These are phyloP conservation scores for Ulota crispa DNA, from an alignment of 225 moss, liverwort and hornwort genomes.

Conservation along the genomic window DNA sequence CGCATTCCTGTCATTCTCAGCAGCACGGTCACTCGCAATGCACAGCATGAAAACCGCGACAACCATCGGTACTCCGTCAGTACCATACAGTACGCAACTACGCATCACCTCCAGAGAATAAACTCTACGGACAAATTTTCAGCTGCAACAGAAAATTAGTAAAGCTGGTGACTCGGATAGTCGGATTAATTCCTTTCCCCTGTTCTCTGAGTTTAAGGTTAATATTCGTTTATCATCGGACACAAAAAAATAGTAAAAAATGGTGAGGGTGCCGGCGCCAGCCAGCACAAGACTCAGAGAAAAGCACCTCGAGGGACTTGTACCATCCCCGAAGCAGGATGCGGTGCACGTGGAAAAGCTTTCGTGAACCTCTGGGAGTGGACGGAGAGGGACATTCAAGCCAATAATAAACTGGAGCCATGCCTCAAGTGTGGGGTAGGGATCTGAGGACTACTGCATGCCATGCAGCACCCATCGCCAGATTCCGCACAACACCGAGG, in stretches of 20 bases:
- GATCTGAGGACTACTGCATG: neutral
- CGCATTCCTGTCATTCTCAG: neutral
- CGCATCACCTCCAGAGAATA: neutral
- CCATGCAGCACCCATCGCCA: constrained; percentile 16
- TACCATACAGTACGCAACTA: neutral
- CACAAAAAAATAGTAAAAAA: neutral
- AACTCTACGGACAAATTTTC: neutral
- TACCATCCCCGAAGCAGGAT: neutral
- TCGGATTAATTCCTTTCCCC: neutral
- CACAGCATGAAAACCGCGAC: neutral
- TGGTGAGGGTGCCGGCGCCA: neutral
- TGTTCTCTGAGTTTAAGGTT: neutral
- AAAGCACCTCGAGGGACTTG: no score
- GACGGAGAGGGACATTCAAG: neutral
- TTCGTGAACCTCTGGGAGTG: neutral
- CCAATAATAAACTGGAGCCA: neutral
- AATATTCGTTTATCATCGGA: neutral
- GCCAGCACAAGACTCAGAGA: no score
- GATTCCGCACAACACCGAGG: neutral
- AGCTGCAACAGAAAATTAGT: neutral
- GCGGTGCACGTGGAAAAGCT: neutral
- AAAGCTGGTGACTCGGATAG: neutral
- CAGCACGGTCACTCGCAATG: neutral
- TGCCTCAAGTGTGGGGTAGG: neutral
- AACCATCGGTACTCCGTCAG: neutral